These are phyloP conservation scores for Botryotinia convoluta DNA, from an alignment of 2,329 filamentous ascomycete species.

Conservation along the genomic window DNA sequence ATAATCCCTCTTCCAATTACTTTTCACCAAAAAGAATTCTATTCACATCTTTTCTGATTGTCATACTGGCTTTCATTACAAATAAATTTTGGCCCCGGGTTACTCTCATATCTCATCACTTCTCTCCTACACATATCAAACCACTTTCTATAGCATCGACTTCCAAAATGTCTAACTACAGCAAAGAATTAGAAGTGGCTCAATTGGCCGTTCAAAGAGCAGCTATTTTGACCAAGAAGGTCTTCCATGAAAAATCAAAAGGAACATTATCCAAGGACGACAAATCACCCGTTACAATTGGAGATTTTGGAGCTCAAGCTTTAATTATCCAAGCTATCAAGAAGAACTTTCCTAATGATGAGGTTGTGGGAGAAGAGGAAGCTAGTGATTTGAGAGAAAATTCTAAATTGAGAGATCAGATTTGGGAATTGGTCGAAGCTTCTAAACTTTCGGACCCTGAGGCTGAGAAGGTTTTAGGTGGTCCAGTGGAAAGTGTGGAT, in stretches of 20 bases:
- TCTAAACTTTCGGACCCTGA: conserved; percentile 65
- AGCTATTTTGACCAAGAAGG: conserved; percentile 69
- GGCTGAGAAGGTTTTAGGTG: conserved; percentile 67
- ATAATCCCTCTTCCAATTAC: not conserved
- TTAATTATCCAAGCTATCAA: conserved; percentile 90
- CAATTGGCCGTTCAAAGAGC: conserved; percentile 87
- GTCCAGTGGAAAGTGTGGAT: conserved; percentile 63
- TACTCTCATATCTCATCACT: conserved; percentile 35
- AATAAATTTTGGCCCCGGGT: conserved; percentile 34
- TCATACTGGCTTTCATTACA: conserved; percentile 35
- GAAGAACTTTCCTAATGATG: conserved; percentile 84
- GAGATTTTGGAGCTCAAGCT: conserved; percentile 96
- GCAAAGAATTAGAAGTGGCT: conserved; percentile 76
- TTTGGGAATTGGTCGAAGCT: conserved; percentile 79
- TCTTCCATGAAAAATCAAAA: conserved; percentile 87
- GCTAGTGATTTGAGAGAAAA: conserved; percentile 75
- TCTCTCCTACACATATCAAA: conserved; percentile 26
- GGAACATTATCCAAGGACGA: conserved; percentile 93
- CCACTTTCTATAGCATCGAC: conserved; percentile 24
- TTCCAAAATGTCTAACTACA: conserved; percentile 52
- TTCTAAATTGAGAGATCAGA: conserved; percentile 63
- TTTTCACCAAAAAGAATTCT: conserved; percentile 25
- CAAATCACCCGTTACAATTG: conserved; percentile 94
- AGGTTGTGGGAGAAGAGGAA: conserved; percentile 95
- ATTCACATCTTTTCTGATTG: conserved; percentile 31